Evolutionary conservation across 129 eudicot genomes (phyloP), one percentile per base, ranked within the genome.

Genomic region (Ambrosia trifida): DNA sequence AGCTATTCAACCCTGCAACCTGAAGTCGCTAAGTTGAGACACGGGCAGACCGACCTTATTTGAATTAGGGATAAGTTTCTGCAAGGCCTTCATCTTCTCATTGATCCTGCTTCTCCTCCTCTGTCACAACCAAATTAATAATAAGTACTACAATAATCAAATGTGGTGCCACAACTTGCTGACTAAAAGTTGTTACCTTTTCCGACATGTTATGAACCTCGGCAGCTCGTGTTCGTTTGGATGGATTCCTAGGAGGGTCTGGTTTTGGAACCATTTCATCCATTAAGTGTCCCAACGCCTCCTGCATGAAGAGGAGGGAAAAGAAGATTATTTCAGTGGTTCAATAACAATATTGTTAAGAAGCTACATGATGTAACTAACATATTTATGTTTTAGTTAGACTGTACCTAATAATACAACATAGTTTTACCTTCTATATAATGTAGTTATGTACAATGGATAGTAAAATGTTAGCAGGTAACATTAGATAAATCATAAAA

Each of bases 41-140:
- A 13, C 58, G 1, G 43, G 68, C 96, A 5, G 0, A 14, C 49
- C 1, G 43, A 74, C 98, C 96, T 93, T 93, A 85, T 89, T 93
- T 17, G 98, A 93, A 58, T 93, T 89, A 19, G 98, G 98, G 63
- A 93, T 93, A 8, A 93, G 83, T 78, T 87, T 89, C 81, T 93
- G 96, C 79, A 93, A 75, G n/a, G 95, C 95, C 70, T 87, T 93
- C 96, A 93, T 85, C 68, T 93, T 93, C 83, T 93, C 98, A 82
- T 93, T 93, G 18, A 93, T 93, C 78, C 95, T 73, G 77, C 98
- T 93, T 49, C 98, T 89, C 83, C 98, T 93, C 84, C 98, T 85
- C 98, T 89, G 90, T 40, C 49, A 57, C 20, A 58, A 49, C 28
- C 47, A 17, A 43, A 38, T 24, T n/a, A 41, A 40, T 13, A 19